Conservation (phyloP, 2,329 filamentous ascomycete genomes). For the Alternaria sp. region DNA sequence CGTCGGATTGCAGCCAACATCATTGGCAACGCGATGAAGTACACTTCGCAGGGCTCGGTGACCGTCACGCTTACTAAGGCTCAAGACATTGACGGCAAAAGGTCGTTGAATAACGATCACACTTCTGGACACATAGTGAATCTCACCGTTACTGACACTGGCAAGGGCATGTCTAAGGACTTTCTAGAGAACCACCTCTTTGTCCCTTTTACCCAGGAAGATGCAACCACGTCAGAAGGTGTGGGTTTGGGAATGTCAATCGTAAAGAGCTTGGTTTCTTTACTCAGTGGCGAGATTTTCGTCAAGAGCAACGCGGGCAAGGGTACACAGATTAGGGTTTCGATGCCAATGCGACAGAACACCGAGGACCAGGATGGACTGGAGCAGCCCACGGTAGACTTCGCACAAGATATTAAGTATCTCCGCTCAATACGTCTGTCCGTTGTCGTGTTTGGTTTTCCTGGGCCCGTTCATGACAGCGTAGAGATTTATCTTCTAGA, state of each 20-base stretch:
- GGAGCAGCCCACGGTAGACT: too few species aligned
- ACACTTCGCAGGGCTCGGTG: neutral
- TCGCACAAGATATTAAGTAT: too few species aligned
- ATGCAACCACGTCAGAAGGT: neutral
- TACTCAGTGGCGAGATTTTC: neutral
- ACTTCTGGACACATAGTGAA: neutral
- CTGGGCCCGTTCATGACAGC: too few species aligned
- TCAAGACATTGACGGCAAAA: neutral
- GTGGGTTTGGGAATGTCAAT: neutral
- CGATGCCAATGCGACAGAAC: neutral
- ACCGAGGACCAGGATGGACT: neutral
- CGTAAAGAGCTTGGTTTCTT: neutral
- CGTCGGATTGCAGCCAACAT: neutral
- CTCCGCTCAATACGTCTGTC: too few species aligned
- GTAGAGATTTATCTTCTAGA: too few species aligned
- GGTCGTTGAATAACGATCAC: neutral
- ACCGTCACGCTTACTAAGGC: neutral
- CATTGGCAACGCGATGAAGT: constrained; percentile 3
- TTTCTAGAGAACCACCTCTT: constrained; percentile 1
- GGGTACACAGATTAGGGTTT: neutral
- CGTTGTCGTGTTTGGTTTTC: too few species aligned
- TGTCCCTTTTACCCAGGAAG: constrained; percentile 2
- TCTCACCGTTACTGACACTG: neutral
- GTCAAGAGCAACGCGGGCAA: neutral
- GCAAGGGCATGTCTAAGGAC: neutral